Conservation (phyloP, 176 grass and related monocot species). For the Aegilops speltoides region DNA sequence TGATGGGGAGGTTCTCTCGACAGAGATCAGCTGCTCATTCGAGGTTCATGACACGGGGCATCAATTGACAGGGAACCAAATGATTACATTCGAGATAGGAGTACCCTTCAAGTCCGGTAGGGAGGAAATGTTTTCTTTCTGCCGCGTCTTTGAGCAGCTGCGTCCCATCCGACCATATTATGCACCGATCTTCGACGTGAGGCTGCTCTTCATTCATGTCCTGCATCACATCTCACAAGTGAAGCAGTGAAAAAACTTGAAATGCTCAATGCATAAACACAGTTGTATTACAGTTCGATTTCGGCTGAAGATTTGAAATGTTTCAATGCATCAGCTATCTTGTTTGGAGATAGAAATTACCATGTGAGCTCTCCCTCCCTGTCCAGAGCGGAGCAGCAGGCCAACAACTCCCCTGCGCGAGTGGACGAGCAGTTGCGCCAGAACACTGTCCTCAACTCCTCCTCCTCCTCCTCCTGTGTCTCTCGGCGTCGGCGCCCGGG, state of each 20-base stretch:
- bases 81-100: conserved; percentile 6
- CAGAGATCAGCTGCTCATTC: neutral
- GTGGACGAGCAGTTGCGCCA: no score
- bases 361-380: no score
- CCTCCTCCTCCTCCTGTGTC: no score
- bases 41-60: neutral
- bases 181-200: neutral
- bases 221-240: neutral
- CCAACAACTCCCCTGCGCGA: no score
- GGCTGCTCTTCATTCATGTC: conserved; percentile 10
- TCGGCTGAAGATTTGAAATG: no score
- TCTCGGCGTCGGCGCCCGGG: neutral
- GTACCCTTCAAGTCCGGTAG: conserved; percentile 45
- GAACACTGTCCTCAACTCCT: no score
- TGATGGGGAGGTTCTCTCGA: neutral
- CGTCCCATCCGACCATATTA: conserved; percentile 4
- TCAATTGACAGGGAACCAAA: neutral
- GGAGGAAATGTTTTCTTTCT: conserved; percentile 34
- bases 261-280: no score
- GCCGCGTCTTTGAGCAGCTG: conserved; percentile 31
- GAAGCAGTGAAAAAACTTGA: no score
- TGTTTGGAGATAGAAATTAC: no score
- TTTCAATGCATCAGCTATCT: no score
- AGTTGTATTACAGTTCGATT: no score
- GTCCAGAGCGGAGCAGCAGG: no score